Conservation (phyloP, 305 asterid genomes). For the Fraxinus baroniana region DNA sequence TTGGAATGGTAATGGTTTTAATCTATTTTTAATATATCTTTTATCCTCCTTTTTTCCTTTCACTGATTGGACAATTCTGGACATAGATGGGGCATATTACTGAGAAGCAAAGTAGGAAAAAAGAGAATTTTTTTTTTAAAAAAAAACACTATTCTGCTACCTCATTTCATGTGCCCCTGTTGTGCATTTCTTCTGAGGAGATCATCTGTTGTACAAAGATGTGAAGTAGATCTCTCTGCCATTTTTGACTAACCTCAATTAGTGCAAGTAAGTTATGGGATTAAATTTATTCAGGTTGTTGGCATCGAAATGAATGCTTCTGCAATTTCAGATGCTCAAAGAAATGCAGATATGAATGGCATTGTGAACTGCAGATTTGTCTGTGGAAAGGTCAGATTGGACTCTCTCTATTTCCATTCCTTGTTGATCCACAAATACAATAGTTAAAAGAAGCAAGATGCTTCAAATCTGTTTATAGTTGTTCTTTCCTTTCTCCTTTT, state of each 20-base stretch:
- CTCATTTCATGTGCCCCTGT: conserved; percentile 1
- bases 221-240: background rate
- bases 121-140: background rate
- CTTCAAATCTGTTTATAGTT: background rate
- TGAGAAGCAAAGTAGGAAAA: background rate
- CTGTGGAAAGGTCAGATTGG: conserved; percentile 73
- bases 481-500: background rate
- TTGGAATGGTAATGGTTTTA: conserved; percentile 88
- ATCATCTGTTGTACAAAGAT: background rate
- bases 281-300: conserved; percentile 60
- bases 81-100: background rate
- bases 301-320: conserved; percentile 99
- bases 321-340: conserved; percentile 85
- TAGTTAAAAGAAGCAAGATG: background rate
- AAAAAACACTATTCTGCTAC: background rate
- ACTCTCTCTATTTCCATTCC: conserved; percentile 9
- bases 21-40: conserved; percentile 26
- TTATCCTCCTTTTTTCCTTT: conserved; percentile 8
- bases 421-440: conserved; percentile 5
- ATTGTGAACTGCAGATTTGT: conserved; percentile 84
- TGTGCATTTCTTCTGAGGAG: background rate
- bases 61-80: background rate
- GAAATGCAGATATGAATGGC: conserved; percentile 87
- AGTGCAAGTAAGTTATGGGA: conserved; percentile 9
- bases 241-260: background rate